These are phyloP conservation scores for Penicillium macrosclerotiorum DNA, from an alignment of 495 filamentous ascomycete species.

Conservation along the genomic window DNA sequence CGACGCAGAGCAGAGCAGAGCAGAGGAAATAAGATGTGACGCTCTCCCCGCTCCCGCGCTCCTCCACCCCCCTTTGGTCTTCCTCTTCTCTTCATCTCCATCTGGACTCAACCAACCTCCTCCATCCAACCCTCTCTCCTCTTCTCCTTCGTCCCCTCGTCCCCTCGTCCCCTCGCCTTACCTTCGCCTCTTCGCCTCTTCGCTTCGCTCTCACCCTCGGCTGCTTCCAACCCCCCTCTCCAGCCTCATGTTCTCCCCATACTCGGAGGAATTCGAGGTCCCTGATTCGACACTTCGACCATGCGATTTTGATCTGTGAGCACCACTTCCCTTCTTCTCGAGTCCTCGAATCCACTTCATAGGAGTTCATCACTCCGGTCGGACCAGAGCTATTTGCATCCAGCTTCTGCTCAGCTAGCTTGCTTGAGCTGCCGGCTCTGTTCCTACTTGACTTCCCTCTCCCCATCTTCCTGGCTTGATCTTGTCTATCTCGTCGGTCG, in stretches of 20 bases:
- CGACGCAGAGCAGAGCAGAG: no score
- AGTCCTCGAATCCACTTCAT: background rate
- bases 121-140: slow-evolving; percentile 7
- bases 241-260: slow-evolving; percentile 35
- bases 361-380: background rate
- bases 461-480: no score
- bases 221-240: slow-evolving; percentile 13
- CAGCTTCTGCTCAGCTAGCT: no score
- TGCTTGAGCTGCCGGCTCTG: no score
- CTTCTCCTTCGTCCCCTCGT: slow-evolving; percentile 17
- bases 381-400: no score
- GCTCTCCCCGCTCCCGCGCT: slow-evolving; percentile 28
- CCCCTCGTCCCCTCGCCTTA: slow-evolving; percentile 1
- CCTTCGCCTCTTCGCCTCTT: slow-evolving; percentile 7
- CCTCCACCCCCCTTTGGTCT: slow-evolving; percentile 8
- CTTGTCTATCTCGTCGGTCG: no score
- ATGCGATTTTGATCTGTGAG: slow-evolving; percentile 35
- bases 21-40: slow-evolving; percentile 28
- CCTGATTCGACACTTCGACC: slow-evolving; percentile 32
- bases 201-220: slow-evolving; percentile 10
- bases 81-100: slow-evolving; percentile 4
- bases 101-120: no score
- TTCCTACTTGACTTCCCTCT: no score
- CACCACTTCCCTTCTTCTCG: slow-evolving; percentile 16
- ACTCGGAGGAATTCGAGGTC: slow-evolving; percentile 35